These are phyloP conservation scores for Vigna trinervia DNA, from an alignment of 306 rosid species.

Conservation along the genomic window DNA sequence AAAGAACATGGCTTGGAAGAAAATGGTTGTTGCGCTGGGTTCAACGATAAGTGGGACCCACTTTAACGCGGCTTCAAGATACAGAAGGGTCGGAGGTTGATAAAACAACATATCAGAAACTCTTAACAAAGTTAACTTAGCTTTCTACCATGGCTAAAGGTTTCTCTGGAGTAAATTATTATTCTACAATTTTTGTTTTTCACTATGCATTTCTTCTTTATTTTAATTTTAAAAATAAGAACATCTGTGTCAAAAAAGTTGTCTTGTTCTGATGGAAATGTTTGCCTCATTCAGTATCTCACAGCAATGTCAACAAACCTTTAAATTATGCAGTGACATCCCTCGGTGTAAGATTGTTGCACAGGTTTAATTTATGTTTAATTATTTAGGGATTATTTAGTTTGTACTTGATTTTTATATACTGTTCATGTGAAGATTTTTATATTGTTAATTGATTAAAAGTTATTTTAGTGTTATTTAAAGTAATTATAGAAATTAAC, in stretches of 20 bases:
- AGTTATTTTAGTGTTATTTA: neutral
- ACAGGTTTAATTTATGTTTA: neutral
- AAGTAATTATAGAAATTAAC: neutral
- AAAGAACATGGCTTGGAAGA: constrained; percentile 7
- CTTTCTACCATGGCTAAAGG: neutral
- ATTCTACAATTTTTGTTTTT: neutral
- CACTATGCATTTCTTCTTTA: neutral
- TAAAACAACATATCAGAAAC: neutral
- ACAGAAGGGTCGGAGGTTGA: neutral
- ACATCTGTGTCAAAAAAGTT: neutral
- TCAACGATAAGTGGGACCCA: constrained; percentile 43
- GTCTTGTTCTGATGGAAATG: neutral
- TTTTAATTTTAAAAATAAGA: neutral
- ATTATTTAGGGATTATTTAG: neutral
- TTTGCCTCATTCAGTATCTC: neutral
- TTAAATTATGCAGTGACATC: constrained; percentile 1
- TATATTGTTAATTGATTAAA: neutral
- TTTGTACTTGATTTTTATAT: neutral
- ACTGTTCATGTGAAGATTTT: neutral
- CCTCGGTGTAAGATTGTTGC: neutral
- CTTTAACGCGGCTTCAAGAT: constrained; percentile 42
- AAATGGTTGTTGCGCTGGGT: constrained; percentile 41
- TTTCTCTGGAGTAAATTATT: neutral
- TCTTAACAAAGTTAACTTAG: neutral
- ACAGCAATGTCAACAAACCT: neutral